Evolutionary conservation across 2,329 filamentous ascomycete genomes (phyloP).

Genomic region (Alternaria ventricosa): DNA sequence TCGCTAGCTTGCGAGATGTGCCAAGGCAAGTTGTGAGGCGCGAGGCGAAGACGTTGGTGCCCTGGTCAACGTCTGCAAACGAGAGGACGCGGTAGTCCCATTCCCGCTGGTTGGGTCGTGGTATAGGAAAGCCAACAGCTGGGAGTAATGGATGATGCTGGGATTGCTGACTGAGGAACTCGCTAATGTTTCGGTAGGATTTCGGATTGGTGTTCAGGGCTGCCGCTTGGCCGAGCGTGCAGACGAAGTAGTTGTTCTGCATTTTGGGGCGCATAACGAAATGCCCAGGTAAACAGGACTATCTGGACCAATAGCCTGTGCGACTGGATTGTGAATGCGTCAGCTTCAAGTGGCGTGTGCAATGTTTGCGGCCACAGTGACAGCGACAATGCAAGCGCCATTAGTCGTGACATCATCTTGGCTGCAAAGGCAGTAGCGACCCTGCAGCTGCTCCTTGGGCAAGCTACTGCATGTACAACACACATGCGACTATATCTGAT

Average conservation of each 20-base stretch:
- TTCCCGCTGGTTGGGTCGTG: conserved; percentile 15
- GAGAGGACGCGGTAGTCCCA: conserved; percentile 45
- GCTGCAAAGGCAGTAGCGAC: conserved; percentile 9
- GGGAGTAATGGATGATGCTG: conserved; percentile 45
- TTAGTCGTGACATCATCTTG: conserved; percentile 41
- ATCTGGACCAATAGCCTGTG: neutral
- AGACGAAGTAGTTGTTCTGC: conserved; percentile 64
- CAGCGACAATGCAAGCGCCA: neutral
- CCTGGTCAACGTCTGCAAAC: conserved; percentile 45
- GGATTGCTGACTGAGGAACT: conserved; percentile 60
- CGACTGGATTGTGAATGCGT: neutral
- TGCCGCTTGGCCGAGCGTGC: conserved; percentile 64
- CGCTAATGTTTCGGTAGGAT: conserved; percentile 55
- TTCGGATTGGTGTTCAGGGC: conserved; percentile 44
- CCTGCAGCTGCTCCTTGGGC: conserved; percentile 1
- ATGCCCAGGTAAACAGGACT: neutral
- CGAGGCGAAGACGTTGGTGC: conserved; percentile 47
- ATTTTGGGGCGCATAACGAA: conserved; percentile 14
- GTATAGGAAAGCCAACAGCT: conserved; percentile 60
- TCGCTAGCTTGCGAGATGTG: conserved; percentile 25
- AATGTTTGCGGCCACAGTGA: neutral
- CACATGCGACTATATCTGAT: neutral
- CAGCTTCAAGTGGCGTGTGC: neutral
- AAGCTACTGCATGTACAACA: neutral
- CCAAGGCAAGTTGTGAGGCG: conserved; percentile 30